Conservation (phyloP, 306 rosid genomes). For the Cicer arietinum region DNA sequence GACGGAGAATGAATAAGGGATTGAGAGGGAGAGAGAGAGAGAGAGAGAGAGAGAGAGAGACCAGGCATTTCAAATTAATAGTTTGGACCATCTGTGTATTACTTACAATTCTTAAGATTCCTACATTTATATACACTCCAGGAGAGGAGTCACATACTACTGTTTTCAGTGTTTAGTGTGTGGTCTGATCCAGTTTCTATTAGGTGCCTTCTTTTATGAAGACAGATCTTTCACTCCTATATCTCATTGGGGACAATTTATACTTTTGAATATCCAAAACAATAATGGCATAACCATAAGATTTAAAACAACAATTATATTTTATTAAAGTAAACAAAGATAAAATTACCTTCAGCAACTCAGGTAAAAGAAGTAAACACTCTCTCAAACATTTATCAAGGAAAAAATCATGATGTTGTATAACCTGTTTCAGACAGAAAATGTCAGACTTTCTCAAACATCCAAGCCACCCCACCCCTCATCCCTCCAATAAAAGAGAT, state of each 20-base stretch:
- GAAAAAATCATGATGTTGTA: slow-evolving; percentile 91
- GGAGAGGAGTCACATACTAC: neutral
- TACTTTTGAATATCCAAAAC: neutral
- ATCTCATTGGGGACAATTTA: neutral
- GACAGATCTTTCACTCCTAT: slow-evolving; percentile 20
- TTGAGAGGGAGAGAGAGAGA: too few species aligned
- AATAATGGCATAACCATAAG: slow-evolving; percentile 22
- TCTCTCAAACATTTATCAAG: slow-evolving; percentile 94
- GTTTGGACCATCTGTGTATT: neutral
- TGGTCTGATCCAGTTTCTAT: slow-evolving; percentile 8
- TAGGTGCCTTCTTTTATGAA: neutral
- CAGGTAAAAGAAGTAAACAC: slow-evolving; percentile 93
- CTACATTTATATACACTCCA: neutral
- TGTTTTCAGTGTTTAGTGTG: slow-evolving; percentile 1
- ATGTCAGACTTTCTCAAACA: slow-evolving; percentile 41
- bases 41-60: too few species aligned
- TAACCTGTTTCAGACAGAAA: slow-evolving; percentile 75
- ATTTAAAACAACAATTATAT: slow-evolving; percentile 11
- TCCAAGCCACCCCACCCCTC: neutral
- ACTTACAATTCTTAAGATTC: neutral
- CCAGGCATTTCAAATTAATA: too few species aligned
- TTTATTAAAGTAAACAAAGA: neutral
- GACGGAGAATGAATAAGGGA: too few species aligned
- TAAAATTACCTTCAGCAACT: slow-evolving; percentile 83
- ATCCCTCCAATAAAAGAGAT: neutral